phyloP scores from a whole-genome alignment of 495 filamentous ascomycete genomes.

The Friedmanniomyces simplex region DNA sequence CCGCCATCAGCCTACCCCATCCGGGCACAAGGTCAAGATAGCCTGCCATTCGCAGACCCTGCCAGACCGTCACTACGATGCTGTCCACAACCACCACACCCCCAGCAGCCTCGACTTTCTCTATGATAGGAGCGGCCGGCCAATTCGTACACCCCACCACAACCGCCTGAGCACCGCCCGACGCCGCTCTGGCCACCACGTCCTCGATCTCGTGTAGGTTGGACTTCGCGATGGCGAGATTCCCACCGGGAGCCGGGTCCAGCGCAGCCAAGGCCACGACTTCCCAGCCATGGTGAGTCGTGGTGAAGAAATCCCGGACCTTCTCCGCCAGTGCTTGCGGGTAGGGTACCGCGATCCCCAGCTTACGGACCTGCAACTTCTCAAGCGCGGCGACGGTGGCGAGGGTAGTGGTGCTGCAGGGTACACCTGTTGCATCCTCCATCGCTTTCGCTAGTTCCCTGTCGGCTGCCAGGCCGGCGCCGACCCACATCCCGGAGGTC shows the following conservation, averaged over 20 bases:
- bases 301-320: neutral
- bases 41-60: constrained; percentile 2
- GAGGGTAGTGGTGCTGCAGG: constrained; percentile 11
- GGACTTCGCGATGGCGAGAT: constrained; percentile 5
- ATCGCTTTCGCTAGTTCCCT: constrained; percentile 2
- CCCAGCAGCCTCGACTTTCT: constrained; percentile 1
- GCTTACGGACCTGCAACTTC: neutral
- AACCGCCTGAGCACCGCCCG: neutral
- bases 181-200: neutral
- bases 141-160: constrained; percentile 14
- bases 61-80: constrained; percentile 9
- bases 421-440: constrained; percentile 1
- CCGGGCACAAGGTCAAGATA: neutral
- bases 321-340: neutral
- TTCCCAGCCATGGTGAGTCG: neutral
- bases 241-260: neutral
- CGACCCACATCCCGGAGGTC: constrained; percentile 11
- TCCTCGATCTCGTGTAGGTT: neutral
- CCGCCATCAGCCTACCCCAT: neutral
- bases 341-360: constrained; percentile 13
- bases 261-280: neutral
- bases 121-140: constrained; percentile 3
- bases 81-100: constrained; percentile 10
- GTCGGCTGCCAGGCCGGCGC: neutral
- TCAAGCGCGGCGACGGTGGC: constrained; percentile 9